These are phyloP conservation scores for Hibiscus mutabilis DNA, from an alignment of 345 rosid species.

Conservation along the genomic window DNA sequence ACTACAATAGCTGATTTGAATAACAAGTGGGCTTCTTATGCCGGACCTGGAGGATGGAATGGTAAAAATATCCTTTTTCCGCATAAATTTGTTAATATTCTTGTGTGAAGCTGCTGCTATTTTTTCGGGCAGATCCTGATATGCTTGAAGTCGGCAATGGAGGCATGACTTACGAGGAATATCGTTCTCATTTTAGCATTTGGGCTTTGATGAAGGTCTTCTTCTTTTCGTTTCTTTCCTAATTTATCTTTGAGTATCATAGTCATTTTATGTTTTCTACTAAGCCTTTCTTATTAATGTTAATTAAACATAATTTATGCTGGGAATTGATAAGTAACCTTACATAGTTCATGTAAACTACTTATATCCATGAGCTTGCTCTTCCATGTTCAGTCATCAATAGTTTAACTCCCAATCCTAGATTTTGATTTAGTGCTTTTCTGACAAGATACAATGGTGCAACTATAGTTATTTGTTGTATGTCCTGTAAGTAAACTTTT, in stretches of 20 bases:
- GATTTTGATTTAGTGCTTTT: not conserved
- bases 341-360: not conserved
- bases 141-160: constrained; percentile 96
- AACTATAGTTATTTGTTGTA: not conserved
- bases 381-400: not conserved
- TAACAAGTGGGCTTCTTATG: constrained; percentile 74
- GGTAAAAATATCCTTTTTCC: constrained; percentile 34
- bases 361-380: not conserved
- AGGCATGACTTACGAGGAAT: constrained; percentile 6
- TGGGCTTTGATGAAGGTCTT: constrained; percentile 94
- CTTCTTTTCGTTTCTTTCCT: not conserved
- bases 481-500: not conserved
- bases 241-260: not conserved
- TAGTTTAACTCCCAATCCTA: not conserved
- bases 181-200: constrained; percentile 87
- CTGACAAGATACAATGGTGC: not conserved
- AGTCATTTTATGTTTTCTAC: not conserved
- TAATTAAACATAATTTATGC: too few relatives aligned
- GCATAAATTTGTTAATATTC: not conserved
- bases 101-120: not conserved
- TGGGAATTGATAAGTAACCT: too few relatives aligned
- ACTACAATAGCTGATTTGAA: constrained; percentile 85
- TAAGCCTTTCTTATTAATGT: not conserved
- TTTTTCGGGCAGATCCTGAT: constrained; percentile 65
- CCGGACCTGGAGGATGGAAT: constrained; percentile 99